Conservation (phyloP, 148 eudicot genomes). For the Rhododendron griersonianum region DNA sequence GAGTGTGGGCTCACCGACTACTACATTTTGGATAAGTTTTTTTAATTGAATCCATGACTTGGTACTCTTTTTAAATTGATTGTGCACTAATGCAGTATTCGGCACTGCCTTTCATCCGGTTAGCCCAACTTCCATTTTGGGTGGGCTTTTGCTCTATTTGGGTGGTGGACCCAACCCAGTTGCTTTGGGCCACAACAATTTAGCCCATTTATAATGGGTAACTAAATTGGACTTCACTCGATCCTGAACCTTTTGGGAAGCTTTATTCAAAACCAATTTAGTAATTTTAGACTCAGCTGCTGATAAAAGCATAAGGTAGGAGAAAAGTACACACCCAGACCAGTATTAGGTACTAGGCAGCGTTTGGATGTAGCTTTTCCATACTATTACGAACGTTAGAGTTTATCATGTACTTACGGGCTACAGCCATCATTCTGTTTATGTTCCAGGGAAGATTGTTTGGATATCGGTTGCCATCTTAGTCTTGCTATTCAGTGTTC, state of each 20-base stretch:
- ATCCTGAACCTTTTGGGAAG: neutral
- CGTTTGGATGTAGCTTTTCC: neutral
- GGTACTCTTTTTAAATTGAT: neutral
- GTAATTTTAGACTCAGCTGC: neutral
- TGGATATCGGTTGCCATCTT: slow-evolving; percentile 29
- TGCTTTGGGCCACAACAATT: neutral
- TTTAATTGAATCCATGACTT: neutral
- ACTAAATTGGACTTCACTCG: neutral
- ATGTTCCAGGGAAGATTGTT: slow-evolving; percentile 16
- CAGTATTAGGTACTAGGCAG: neutral
- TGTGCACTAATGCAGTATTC: neutral
- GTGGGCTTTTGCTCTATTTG: neutral
- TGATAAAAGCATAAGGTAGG: neutral
- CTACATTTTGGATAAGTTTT: neutral
- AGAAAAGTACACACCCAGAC: neutral
- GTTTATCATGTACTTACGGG: neutral
- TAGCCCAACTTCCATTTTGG: neutral
- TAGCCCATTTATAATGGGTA: neutral
- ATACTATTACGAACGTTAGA: neutral
- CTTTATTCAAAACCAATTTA: neutral
- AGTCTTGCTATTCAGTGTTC: slow-evolving; percentile 19
- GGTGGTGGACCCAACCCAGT: neutral
- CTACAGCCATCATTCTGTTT: neutral
- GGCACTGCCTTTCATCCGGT: neutral
- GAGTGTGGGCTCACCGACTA: neutral